A percentile compares a stretch with the other conserved stretches of the same genome.
phyloP scores from a whole-genome alignment of 805 yeast species.

The Tetrapisispora fleetii region DNA sequence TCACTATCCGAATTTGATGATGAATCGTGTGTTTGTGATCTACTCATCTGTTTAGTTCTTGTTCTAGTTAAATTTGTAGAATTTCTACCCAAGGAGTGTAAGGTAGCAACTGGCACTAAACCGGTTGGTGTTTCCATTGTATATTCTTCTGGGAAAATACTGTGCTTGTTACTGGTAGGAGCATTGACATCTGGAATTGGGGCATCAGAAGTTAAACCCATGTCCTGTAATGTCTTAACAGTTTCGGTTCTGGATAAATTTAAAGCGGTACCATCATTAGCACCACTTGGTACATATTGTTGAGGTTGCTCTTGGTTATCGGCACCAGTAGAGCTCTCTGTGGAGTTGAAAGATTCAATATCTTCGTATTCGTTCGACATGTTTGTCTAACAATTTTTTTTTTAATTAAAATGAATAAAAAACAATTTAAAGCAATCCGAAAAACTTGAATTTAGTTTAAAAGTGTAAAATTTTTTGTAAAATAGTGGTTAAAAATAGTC shows the following conservation, averaged over 20 bases:
- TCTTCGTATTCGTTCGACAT: constrained; percentile 4
- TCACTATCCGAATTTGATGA: constrained; percentile 4
- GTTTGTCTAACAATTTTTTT: not conserved
- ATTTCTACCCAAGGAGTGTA: constrained; percentile 56
- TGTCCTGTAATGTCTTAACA: constrained; percentile 50
- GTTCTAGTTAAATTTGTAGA: constrained; percentile 29
- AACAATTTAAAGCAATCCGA: not conserved
- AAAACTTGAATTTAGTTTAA: not conserved
- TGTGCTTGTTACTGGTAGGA: constrained; percentile 40
- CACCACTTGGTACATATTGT: constrained; percentile 15
- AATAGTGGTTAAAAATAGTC: not conserved
- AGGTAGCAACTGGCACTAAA: constrained; percentile 68
- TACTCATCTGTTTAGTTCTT: constrained; percentile 29
- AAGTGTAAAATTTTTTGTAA: not conserved
- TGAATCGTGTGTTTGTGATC: constrained; percentile 5
- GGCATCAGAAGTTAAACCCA: constrained; percentile 47
- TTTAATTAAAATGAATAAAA: not conserved
- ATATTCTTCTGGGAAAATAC: constrained; percentile 86
- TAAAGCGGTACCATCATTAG: constrained; percentile 12
- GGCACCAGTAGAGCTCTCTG: constrained; percentile 6
- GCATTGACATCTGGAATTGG: constrained; percentile 49
- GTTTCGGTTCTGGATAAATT: constrained; percentile 59
- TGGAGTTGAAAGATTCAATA: constrained; percentile 4
- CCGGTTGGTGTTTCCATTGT: constrained; percentile 84
- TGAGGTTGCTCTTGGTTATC: constrained; percentile 19